Evolutionary conservation across 169 alveolate genomes (phyloP).

Genomic region (Amoebophrya sp.): DNA sequence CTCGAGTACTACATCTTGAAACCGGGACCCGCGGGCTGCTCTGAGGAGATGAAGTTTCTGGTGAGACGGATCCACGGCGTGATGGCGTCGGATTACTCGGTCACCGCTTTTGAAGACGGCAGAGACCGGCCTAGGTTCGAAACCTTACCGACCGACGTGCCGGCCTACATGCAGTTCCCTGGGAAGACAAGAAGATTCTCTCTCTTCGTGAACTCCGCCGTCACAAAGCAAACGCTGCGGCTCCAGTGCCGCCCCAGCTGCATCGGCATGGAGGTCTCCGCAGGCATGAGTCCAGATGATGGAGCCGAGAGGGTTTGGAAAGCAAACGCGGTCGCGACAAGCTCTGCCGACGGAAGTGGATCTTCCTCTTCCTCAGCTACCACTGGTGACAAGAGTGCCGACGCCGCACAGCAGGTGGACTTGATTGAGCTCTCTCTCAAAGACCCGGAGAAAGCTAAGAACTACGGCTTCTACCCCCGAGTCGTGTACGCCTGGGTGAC

Average conservation of each 20-base stretch:
- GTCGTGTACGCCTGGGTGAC: conserved; percentile 3
- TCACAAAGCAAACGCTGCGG: not conserved
- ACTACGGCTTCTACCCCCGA: conserved; percentile 4
- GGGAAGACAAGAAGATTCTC: not conserved
- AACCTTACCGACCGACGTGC: not conserved
- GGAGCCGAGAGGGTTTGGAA: not conserved
- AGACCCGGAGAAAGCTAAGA: too few species aligned
- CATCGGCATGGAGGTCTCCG: conserved; percentile 4
- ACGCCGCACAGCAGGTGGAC: too few species aligned
- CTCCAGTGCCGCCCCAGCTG: not conserved
- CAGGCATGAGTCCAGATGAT: not conserved
- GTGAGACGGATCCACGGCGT: not conserved
- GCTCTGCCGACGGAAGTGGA: too few species aligned
- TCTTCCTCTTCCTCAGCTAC: too few species aligned
- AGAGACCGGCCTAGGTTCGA: not conserved
- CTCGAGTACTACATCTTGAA: not conserved
- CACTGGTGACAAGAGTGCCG: too few species aligned
- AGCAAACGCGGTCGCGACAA: too few species aligned
- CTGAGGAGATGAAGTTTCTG: not conserved
- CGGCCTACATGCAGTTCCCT: not conserved
- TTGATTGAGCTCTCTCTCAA: too few species aligned
- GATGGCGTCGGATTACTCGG: not conserved
- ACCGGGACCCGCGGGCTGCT: not conserved
- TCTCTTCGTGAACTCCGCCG: not conserved
- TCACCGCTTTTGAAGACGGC: not conserved